Evolutionary conservation across 2,329 filamentous ascomycete genomes (phyloP), one percentile per base, ranked within the genome.

Genomic region (Pseudonectria foliicola): DNA sequence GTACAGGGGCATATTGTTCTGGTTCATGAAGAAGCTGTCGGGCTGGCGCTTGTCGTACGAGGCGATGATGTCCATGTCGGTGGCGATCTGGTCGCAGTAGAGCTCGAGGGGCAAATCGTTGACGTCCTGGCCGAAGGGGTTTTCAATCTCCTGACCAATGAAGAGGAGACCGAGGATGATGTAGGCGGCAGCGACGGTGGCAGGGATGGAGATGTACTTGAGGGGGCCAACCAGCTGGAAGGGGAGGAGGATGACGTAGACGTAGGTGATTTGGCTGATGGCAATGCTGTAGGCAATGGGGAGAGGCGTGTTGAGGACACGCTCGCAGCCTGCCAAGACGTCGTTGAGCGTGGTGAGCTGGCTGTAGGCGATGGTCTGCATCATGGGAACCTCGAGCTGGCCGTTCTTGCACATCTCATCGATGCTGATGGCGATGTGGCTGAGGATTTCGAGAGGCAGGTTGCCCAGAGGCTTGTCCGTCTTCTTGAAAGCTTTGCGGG

Each of bases 191-290:
- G 68, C 70, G 12, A 89, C 65, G 29, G 80, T 82, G 24, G 79
- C 85, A 0, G 85, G 85, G 44, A 92, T 89, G 10, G 85, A 81
- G 44, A 88, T 71, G 80, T 82, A 92, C 7, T 61, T 49, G 1
- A 93, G 73, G 3, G 61, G 56, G 0, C 58, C 54, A 53, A 76
- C 75, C 6, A 93, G 75, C 62, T 93, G 86, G 70, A 92, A 92
- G 6, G 86, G 86, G 1, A 93, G 71, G 23, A 86, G 70, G 48
- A 87, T 63, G 34, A 92, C 79, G 61, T 92, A 93, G 33, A 88
- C 74, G 77, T 84, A 89, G 23, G 86, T 86, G 54, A 92, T 90
- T 57, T 93, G 86, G 13, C 80, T 79, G 56, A 92, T 89, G 50
- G 85, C 77, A 50, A 93, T 92, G 45, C 75, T 78, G 66, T 93